Conservation (phyloP, 441 rosid species). For the Eruca vesicaria region DNA sequence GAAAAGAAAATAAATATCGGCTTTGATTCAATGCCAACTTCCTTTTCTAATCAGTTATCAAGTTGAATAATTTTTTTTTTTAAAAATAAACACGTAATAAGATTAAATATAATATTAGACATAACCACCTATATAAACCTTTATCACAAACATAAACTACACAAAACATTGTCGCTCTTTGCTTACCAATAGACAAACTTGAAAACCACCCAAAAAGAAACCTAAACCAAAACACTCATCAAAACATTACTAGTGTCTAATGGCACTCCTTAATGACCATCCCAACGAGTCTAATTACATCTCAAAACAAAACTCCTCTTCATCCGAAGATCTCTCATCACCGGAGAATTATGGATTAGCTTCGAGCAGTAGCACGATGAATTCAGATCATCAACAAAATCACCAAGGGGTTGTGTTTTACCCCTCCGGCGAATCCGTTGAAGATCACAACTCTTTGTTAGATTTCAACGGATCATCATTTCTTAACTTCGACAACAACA, state of each 20-base stretch:
- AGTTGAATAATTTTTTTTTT: not conserved
- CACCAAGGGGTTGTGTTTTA: conserved; percentile 39
- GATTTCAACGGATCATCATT: conserved; percentile 71
- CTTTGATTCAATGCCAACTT: conserved; percentile 29
- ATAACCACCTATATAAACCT: conserved; percentile 36
- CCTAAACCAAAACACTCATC: not conserved
- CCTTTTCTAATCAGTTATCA: conserved; percentile 17
- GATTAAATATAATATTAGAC: conserved; percentile 21
- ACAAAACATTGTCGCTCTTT: conserved; percentile 32
- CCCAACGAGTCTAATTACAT: conserved; percentile 35
- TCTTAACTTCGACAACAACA: conserved; percentile 61
- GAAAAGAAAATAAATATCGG: not conserved
- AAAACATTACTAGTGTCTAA: conserved; percentile 26
- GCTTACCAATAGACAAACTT: conserved; percentile 26
- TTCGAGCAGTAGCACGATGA: conserved; percentile 41
- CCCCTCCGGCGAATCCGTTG: conserved; percentile 31
- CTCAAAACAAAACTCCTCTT: conserved; percentile 28
- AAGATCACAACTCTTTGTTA: conserved; percentile 57
- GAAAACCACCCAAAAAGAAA: conserved; percentile 12
- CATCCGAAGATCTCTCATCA: conserved; percentile 42
- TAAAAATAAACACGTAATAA: conserved; percentile 18
- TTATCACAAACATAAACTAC: conserved; percentile 29
- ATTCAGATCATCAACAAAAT: conserved; percentile 39
- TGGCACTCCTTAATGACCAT: conserved; percentile 55
- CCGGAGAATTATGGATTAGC: conserved; percentile 39